Conservation (phyloP, 306 rosid genomes). For the Comarum palustre region DNA sequence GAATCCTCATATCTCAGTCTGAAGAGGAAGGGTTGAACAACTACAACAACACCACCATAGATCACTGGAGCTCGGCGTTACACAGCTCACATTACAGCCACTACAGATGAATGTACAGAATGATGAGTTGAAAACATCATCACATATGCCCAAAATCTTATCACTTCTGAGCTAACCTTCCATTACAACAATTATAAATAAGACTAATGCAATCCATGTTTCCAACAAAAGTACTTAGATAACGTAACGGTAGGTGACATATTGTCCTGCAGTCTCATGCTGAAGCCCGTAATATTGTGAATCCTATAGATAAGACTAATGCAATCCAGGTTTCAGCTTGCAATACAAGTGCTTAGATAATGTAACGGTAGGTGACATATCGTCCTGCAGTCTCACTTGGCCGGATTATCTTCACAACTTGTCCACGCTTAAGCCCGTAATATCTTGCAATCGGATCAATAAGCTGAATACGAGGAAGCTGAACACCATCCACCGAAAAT, state of each 20-base stretch:
- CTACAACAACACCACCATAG: not conserved
- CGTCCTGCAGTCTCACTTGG: conserved; percentile 87
- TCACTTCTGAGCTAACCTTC: not conserved
- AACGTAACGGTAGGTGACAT: conserved; percentile 67
- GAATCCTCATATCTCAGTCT: not conserved
- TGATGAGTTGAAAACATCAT: not conserved
- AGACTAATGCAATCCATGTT: not conserved
- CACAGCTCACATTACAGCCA: not conserved
- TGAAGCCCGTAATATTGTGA: conserved; percentile 61
- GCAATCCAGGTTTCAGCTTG: not conserved
- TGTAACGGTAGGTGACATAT: conserved; percentile 76
- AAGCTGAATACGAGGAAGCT: conserved; percentile 86
- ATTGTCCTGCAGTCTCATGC: conserved; percentile 79
- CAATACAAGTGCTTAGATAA: conserved; percentile 34
- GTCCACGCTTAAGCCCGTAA: conserved; percentile 87
- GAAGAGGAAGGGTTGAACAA: not conserved
- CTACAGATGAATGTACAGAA: not conserved
- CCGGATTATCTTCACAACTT: conserved; percentile 81
- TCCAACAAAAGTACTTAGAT: conserved; percentile 28
- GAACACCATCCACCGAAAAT: conserved; percentile 15
- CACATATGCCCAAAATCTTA: not conserved
- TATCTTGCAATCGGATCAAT: conserved; percentile 83
- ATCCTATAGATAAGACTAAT: not conserved
- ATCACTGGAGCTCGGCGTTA: not conserved
- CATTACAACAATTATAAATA: not conserved